Conservation (phyloP, 164 flowering plant species). For the Nymphaea colorata region DNA sequence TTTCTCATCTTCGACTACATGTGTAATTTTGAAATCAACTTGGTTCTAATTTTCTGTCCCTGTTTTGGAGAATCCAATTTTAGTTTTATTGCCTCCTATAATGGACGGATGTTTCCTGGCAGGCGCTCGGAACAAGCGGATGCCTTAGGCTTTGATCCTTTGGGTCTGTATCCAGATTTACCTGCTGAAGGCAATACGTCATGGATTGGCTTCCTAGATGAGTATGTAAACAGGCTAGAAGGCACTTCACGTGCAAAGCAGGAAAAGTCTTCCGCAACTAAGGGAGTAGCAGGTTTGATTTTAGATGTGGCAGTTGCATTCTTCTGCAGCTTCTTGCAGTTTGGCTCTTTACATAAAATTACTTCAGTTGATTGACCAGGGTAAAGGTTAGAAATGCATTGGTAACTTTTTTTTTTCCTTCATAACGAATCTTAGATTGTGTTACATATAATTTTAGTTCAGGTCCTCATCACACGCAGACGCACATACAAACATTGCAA, state of each 20-base stretch:
- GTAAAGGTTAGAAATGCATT: not conserved
- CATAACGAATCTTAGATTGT: not conserved
- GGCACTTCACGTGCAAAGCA: constrained; percentile 58
- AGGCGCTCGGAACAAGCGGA: constrained; percentile 7
- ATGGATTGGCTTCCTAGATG: constrained; percentile 36
- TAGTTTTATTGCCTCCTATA: not conserved
- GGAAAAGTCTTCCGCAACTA: constrained; percentile 52
- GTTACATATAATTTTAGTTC: no score
- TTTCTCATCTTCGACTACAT: no score
- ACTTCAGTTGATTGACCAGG: not conserved
- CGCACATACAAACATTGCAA: no score
- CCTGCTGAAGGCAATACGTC: constrained; percentile 24
- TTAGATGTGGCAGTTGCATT: not conserved
- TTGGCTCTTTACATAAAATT: constrained; percentile 3
- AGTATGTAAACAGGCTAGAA: constrained; percentile 40
- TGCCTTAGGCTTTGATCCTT: constrained; percentile 65
- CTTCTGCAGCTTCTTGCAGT: not conserved
- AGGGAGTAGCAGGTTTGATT: constrained; percentile 79
- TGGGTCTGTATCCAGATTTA: constrained; percentile 51
- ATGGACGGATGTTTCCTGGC: not conserved
- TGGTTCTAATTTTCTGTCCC: not conserved
- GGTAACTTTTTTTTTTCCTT: not conserved
- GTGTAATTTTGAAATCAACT: no score
- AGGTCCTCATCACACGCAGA: no score
- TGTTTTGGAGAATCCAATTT: not conserved